Conservation (phyloP, 1,139 yeast genomes). For the Candida sp. region DNA sequence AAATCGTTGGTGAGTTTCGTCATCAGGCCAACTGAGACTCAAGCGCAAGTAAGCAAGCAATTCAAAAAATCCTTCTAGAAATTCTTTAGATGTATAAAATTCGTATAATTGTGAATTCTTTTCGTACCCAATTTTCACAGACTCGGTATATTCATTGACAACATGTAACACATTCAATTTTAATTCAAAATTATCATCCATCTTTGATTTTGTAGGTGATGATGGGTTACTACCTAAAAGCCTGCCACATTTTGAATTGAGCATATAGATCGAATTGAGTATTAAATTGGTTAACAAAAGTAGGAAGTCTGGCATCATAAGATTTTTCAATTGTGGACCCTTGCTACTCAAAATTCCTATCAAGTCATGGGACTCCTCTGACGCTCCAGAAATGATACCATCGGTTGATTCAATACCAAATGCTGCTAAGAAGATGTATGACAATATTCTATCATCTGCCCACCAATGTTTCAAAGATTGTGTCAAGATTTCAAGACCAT, state of each 20-base stretch:
- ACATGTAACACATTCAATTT: conserved; percentile 33
- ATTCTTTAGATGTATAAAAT: conserved; percentile 26
- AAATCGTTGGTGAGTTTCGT: conserved; percentile 17
- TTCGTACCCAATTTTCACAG: conserved; percentile 28
- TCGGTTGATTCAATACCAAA: conserved; percentile 32
- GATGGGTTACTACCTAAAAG: conserved; percentile 34
- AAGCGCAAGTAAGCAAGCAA: conserved; percentile 32
- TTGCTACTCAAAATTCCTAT: conserved; percentile 8
- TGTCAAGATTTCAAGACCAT: conserved; percentile 54
- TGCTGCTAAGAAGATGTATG: conserved; percentile 33
- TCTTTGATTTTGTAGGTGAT: conserved; percentile 20
- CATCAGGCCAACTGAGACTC: conserved; percentile 22
- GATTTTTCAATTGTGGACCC: conserved; percentile 11
- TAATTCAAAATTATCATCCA: conserved; percentile 17
- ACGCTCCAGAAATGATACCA: background rate
- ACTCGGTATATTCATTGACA: conserved; percentile 29
- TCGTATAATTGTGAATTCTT: conserved; percentile 16
- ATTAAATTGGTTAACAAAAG: conserved; percentile 39
- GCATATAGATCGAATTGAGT: conserved; percentile 28
- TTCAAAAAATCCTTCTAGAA: conserved; percentile 41
- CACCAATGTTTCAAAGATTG: conserved; percentile 45
- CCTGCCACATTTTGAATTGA: conserved; percentile 32
- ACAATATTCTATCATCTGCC: conserved; percentile 34
- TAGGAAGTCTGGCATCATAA: conserved; percentile 39
- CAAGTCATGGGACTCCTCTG: conserved; percentile 3